phyloP scores from a whole-genome alignment of 352 stramenopile genomes.

The Elongisporangium undulatum region DNA sequence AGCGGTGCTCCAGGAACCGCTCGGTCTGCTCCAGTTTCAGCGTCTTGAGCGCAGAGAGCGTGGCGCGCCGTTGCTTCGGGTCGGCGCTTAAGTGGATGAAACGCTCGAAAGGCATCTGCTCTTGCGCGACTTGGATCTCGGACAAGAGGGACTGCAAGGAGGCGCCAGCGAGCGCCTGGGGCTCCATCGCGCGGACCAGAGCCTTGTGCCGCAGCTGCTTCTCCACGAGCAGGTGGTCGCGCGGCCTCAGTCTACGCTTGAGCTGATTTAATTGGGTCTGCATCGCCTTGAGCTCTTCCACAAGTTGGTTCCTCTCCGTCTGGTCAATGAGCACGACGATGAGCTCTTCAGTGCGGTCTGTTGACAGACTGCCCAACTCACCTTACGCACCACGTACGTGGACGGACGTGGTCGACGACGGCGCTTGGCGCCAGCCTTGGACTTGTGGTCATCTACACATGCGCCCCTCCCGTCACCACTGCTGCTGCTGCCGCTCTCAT shows the following conservation, averaged over 20 bases:
- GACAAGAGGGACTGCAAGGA: background rate
- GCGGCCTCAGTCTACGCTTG: background rate
- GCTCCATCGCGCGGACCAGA: background rate
- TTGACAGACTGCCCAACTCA: conserved; percentile 4
- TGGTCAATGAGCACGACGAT: conserved; percentile 1
- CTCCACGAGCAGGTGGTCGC: background rate
- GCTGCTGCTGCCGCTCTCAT: background rate
- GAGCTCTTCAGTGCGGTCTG: conserved; percentile 7
- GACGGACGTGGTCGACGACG: background rate
- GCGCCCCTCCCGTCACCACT: background rate
- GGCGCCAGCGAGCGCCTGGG: background rate
- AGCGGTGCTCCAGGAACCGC: conserved; percentile 9
- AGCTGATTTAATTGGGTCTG: background rate
- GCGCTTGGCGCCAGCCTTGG: background rate
- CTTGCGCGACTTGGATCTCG: conserved; percentile 1
- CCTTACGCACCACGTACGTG: background rate
- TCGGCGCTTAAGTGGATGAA: conserved; percentile 9
- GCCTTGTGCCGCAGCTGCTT: background rate
- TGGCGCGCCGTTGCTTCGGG: conserved; percentile 5
- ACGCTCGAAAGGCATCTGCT: conserved; percentile 10
- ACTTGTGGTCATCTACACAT: background rate
- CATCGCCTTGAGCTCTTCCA: background rate
- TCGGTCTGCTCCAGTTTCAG: conserved; percentile 9
- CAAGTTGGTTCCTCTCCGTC: background rate
- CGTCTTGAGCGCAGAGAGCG: conserved; percentile 6